A percentile compares a stretch with the other conserved stretches of the same genome.
Conservation (phyloP, 305 asterid species). For the Solanum hybrid region DNA sequence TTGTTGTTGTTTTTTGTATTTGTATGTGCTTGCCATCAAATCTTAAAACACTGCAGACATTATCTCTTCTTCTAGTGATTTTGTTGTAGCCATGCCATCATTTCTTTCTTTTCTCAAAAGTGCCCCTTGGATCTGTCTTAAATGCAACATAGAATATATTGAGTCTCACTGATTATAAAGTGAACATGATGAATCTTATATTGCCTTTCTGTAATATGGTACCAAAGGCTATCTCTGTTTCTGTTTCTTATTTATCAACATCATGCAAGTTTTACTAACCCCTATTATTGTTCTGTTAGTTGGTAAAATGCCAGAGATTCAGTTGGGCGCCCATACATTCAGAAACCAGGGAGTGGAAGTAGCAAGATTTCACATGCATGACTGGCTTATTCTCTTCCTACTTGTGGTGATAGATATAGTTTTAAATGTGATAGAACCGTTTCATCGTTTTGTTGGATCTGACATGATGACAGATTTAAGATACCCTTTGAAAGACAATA, state of each 20-base stretch:
- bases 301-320: slow-evolving; percentile 77
- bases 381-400: slow-evolving; percentile 78
- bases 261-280: background rate
- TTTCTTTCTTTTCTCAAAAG: background rate
- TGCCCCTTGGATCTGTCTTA: background rate
- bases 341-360: slow-evolving; percentile 73
- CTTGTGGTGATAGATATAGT: slow-evolving; percentile 63
- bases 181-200: background rate
- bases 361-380: slow-evolving; percentile 74
- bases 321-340: slow-evolving; percentile 75
- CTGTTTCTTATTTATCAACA: background rate
- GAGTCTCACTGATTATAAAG: background rate
- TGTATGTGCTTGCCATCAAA: background rate
- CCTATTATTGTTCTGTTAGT: slow-evolving; percentile 22
- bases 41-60: background rate
- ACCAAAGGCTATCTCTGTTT: background rate
- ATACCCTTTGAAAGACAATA: slow-evolving; percentile 73
- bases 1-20: background rate
- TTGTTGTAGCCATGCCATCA: background rate
- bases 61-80: background rate
- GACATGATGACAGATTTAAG: slow-evolving; percentile 84
- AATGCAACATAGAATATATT: background rate
- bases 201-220: background rate
- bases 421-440: slow-evolving; percentile 77
- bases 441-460: slow-evolving; percentile 83